Evolutionary conservation across 116 monocot species (phyloP), one percentile per base, ranked within the genome.

Genomic region (Trichopus zeylanicus): DNA sequence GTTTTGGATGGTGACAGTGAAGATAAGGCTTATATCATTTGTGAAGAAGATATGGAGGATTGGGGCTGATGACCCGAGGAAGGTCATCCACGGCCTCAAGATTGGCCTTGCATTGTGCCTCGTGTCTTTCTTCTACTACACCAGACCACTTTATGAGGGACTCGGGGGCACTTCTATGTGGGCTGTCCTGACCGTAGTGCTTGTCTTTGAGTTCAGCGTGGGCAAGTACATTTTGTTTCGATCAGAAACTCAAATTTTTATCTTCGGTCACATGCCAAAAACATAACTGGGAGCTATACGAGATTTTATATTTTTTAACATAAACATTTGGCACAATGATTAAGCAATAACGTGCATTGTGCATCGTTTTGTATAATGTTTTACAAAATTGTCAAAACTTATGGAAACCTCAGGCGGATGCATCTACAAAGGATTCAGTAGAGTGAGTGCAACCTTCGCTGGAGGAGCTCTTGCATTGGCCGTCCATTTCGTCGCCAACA

Each of bases 141-240:
- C 73, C 0, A 67, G 81, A 56, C 83, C 87, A 0, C 30, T 92
- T 52, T 81, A 84, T 35, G 78, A 81, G 6, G 87, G 87, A 6
- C 65, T 92, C 3, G 92, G 87, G 7, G 84, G 87, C 8, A 55
- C 68, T 7, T 72, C 92, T 20, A 84, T 92, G 83, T 92, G 87
- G 92, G 92, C 92, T 5, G 67, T 92, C 5, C 78, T 87, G 78
- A 92, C 83, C 0, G 92, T 92, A 2, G 81, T 92, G 0, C 81
- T 87, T 1, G 35, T 92, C 22, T 87, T 84, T 16, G 92, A 92
- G 21, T 87, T 58, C 19, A 49, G 22, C 8, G 49, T 49, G 5
- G 49, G 49, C 22, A 49, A 49, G 49, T 20, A 49, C n/a, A n/a
- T n/a, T n/a, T n/a, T n/a, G n/a, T n/a, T n/a, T 42, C n/a, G 42